Conservation (phyloP, 768 basidiomycete genomes). For the Boletellus sp. region DNA sequence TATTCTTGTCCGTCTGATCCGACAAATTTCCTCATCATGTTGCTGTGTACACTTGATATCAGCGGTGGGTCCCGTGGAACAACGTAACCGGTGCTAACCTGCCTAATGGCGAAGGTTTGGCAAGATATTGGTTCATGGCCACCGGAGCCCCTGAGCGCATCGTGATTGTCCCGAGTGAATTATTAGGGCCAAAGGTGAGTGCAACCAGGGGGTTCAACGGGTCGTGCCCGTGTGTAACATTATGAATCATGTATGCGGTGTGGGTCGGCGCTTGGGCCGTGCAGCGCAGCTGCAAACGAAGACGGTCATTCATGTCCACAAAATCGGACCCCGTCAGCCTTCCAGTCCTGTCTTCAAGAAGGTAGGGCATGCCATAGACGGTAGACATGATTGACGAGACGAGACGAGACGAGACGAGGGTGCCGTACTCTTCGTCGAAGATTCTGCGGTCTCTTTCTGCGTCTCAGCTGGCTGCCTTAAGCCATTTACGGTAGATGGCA, state of each 20-base stretch:
- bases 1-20: slow-evolving; percentile 62
- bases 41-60: slow-evolving; percentile 29
- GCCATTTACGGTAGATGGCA: slow-evolving; percentile 23
- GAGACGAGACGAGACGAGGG: slow-evolving; percentile 1
- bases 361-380: slow-evolving; percentile 53
- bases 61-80: not conserved
- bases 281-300: slow-evolving; percentile 47
- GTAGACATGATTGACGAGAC: slow-evolving; percentile 26
- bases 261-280: slow-evolving; percentile 41
- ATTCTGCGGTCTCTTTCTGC: slow-evolving; percentile 24
- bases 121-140: slow-evolving; percentile 53
- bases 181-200: slow-evolving; percentile 49
- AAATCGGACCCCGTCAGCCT: slow-evolving; percentile 52
- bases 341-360: slow-evolving; percentile 64
- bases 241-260: slow-evolving; percentile 52
- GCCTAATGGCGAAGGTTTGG: slow-evolving; percentile 35
- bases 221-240: slow-evolving; percentile 28
- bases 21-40: slow-evolving; percentile 47
- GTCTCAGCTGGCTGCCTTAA: slow-evolving; percentile 5
- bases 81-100: slow-evolving; percentile 35
- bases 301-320: slow-evolving; percentile 59
- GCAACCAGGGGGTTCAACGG: slow-evolving; percentile 40
- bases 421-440: not conserved
- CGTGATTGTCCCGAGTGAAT: slow-evolving; percentile 51
- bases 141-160: slow-evolving; percentile 36